Conservation (phyloP, 306 rosid species). For the Rosa lucieae region DNA sequence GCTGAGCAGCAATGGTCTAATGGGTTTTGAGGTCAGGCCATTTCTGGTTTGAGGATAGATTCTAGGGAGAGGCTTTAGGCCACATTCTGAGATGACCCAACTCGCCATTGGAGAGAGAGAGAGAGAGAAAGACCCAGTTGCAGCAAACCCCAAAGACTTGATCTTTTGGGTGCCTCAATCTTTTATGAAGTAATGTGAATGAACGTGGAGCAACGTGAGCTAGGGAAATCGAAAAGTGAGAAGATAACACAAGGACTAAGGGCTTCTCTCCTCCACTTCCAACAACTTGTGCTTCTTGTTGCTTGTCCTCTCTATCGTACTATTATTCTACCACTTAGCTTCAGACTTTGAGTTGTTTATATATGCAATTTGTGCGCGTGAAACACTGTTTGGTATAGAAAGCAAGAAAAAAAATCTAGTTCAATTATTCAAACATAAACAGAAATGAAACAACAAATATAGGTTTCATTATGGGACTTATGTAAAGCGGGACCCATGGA, state of each 20-base stretch:
- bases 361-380: neutral
- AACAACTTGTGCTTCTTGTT: conserved; percentile 31
- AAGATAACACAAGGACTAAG: conserved; percentile 28
- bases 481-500: neutral
- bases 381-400: no score
- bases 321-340: neutral
- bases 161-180: conserved; percentile 11
- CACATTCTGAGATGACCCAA: conserved; percentile 88
- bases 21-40: conserved; percentile 28
- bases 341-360: neutral
- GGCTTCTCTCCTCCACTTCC: conserved; percentile 34
- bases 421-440: neutral
- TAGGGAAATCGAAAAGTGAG: neutral
- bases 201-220: conserved; percentile 6
- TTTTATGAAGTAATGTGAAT: neutral
- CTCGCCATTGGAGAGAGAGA: conserved; percentile 61
- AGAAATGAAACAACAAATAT: neutral
- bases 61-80: conserved; percentile 66
- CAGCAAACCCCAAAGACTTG: conserved; percentile 1
- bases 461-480: neutral
- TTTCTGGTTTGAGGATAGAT: conserved; percentile 47
- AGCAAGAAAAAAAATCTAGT: neutral
- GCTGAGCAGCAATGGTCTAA: conserved; percentile 23
- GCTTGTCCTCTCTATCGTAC: conserved; percentile 7
- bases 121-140: conserved; percentile 35